These are phyloP conservation scores for Lactifluus rugatus DNA, from an alignment of 768 basidiomycete genomes.

Conservation along the genomic window DNA sequence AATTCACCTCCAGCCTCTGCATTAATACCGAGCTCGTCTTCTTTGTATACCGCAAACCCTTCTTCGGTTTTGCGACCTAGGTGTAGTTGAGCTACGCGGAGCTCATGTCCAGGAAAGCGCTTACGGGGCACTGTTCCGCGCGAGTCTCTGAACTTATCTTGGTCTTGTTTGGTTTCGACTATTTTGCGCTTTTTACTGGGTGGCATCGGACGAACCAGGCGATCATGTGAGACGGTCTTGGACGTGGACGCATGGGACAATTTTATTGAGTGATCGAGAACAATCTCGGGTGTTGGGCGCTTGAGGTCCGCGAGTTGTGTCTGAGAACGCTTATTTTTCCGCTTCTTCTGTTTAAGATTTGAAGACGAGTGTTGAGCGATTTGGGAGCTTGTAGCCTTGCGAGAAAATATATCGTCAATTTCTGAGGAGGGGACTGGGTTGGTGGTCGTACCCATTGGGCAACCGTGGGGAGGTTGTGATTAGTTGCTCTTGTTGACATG, in stretches of 20 bases:
- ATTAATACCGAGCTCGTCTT: conserved; percentile 68
- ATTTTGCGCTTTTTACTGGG: conserved; percentile 21
- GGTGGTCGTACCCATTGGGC: not conserved
- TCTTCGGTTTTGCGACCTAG: conserved; percentile 72
- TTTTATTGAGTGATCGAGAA: conserved; percentile 52
- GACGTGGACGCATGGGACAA: conserved; percentile 18
- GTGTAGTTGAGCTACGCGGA: conserved; percentile 2
- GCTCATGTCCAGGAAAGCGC: conserved; percentile 24
- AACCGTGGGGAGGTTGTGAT: not conserved
- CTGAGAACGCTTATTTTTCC: conserved; percentile 33
- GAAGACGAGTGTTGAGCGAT: not conserved
- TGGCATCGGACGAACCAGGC: not conserved
- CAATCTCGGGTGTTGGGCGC: conserved; percentile 42
- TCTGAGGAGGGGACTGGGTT: conserved; percentile 37
- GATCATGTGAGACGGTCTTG: conserved; percentile 28
- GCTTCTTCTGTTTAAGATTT: conserved; percentile 33
- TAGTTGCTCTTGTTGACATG: not conserved
- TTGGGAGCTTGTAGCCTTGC: conserved; percentile 24
- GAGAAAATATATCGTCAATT: conserved; percentile 80
- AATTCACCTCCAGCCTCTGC: conserved; percentile 62
- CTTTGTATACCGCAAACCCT: conserved; percentile 71
- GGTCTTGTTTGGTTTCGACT: conserved; percentile 25
- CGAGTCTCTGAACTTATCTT: conserved; percentile 60
- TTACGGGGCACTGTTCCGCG: conserved; percentile 61
- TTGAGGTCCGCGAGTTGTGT: conserved; percentile 22